These are phyloP conservation scores for Hibiscus syriacus DNA, from an alignment of 345 rosid genomes.

Conservation along the genomic window DNA sequence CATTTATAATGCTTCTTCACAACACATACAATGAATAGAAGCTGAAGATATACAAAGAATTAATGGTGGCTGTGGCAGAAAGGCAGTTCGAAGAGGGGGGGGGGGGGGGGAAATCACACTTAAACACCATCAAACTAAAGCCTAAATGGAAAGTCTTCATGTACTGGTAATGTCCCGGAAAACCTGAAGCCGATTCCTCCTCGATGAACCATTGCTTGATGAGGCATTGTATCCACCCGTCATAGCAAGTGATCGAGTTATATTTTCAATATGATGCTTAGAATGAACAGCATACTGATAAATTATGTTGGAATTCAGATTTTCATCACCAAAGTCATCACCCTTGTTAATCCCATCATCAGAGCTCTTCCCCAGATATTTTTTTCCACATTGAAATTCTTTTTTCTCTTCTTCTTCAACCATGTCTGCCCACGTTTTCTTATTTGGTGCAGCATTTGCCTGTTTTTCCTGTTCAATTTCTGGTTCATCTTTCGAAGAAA, in stretches of 20 bases:
- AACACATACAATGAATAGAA: background rate
- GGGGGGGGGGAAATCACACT: background rate
- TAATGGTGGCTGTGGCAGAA: background rate
- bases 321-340: conserved; percentile 23
- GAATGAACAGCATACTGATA: conserved; percentile 10
- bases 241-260: conserved; percentile 17
- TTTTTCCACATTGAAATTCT: conserved; percentile 7
- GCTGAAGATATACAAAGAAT: background rate
- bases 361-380: no score
- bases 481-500: conserved; percentile 15
- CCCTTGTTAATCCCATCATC: background rate
- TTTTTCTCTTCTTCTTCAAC: conserved; percentile 53
- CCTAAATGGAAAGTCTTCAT: conserved; percentile 2
- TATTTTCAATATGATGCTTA: conserved; percentile 16
- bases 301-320: conserved; percentile 32
- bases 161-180: conserved; percentile 51
- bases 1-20: no score
- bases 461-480: conserved; percentile 15
- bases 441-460: conserved; percentile 1
- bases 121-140: background rate
- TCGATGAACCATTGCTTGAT: conserved; percentile 7
- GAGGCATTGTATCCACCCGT: conserved; percentile 14
- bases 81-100: background rate
- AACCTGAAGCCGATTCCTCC: conserved; percentile 41
- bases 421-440: conserved; percentile 80